Percentiles rank a stretch among this genome's conserved stretches.
Evolutionary conservation across 1,284 basidiomycete genomes (phyloP).

Genomic region (Athelia sp.): DNA sequence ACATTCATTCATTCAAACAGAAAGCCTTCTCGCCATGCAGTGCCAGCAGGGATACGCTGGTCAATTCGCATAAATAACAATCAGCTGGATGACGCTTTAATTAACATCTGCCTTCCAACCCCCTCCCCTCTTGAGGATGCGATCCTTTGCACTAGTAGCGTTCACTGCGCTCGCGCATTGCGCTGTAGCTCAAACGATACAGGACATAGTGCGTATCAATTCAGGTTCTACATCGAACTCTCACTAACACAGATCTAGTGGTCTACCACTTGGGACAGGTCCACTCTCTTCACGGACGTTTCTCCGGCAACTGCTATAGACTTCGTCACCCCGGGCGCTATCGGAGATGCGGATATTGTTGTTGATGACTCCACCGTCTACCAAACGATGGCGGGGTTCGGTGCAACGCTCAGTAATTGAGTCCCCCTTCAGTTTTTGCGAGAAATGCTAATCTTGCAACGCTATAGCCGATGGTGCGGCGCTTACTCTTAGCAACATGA

Average conservation of each 20-base stretch:
- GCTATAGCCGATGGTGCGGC: conserved; percentile 46
- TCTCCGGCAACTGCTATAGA: conserved; percentile 26
- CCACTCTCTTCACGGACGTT: conserved; percentile 21
- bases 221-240: background rate
- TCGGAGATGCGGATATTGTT: conserved; percentile 39
- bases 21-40: too few species aligned
- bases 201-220: conserved; percentile 25
- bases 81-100: too few species aligned
- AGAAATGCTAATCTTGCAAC: background rate
- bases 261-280: conserved; percentile 34
- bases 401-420: conserved; percentile 39
- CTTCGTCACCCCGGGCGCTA: conserved; percentile 32
- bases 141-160: background rate
- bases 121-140: background rate
- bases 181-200: conserved; percentile 24
- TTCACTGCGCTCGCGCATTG: background rate
- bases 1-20: too few species aligned
- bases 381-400: conserved; percentile 45
- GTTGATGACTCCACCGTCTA: conserved; percentile 34
- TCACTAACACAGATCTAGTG: conserved; percentile 20
- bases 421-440: background rate
- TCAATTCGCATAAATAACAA: too few species aligned
- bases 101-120: too few species aligned
- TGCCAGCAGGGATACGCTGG: too few species aligned
- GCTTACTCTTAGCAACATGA: conserved; percentile 37